A percentile compares a stretch with the other conserved stretches of the same genome.
Conservation (phyloP, 2,329 filamentous ascomycete genomes). For the Xylaria sp. region DNA sequence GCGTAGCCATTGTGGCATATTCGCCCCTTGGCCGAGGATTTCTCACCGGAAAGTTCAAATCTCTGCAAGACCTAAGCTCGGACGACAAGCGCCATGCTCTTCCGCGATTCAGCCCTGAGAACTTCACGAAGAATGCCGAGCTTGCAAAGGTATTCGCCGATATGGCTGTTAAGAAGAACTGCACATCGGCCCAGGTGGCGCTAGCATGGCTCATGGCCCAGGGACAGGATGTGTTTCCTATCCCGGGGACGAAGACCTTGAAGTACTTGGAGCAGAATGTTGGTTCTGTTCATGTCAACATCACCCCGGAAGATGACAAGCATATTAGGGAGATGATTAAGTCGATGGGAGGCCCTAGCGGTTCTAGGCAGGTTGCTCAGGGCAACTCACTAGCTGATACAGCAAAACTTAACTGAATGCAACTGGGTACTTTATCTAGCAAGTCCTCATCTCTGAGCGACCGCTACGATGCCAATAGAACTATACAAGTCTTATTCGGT, state of each 20-base stretch:
- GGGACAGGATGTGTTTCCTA: slow-evolving; percentile 69
- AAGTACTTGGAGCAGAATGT: slow-evolving; percentile 60
- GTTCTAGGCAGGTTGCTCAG: slow-evolving; percentile 20
- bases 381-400: slow-evolving; percentile 19
- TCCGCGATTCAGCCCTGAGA: slow-evolving; percentile 50
- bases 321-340: slow-evolving; percentile 6
- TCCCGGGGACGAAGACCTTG: slow-evolving; percentile 61
- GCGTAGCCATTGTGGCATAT: slow-evolving; percentile 67
- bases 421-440: neutral
- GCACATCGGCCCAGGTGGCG: slow-evolving; percentile 67
- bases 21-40: slow-evolving; percentile 70
- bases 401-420: neutral
- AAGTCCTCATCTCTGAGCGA: no score
- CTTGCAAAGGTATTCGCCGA: slow-evolving; percentile 58
- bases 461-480: no score
- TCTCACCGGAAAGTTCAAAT: slow-evolving; percentile 62
- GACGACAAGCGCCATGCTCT: slow-evolving; percentile 59
- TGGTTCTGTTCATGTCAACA: slow-evolving; percentile 6
- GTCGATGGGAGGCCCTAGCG: slow-evolving; percentile 16
- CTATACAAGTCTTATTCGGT: no score
- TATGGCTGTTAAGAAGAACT: slow-evolving; percentile 64
- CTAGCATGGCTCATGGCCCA: slow-evolving; percentile 73
- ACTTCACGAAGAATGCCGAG: slow-evolving; percentile 66
- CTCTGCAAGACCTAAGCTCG: slow-evolving; percentile 58
- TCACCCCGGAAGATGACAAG: slow-evolving; percentile 8